These are phyloP conservation scores for Galerina sulciceps DNA, from an alignment of 768 basidiomycete species.

Conservation along the genomic window DNA sequence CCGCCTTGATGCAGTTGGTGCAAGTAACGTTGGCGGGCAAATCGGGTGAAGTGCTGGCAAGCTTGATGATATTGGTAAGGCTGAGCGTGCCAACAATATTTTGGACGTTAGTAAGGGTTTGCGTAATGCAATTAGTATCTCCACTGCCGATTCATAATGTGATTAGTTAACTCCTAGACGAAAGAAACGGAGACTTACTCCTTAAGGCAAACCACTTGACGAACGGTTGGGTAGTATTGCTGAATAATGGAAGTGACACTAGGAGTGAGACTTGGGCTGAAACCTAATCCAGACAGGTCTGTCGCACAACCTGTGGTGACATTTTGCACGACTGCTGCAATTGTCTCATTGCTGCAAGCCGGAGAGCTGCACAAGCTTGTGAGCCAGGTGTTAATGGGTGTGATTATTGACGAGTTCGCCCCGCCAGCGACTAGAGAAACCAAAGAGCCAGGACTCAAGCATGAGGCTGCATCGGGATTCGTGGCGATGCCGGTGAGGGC, in stretches of 20 bases:
- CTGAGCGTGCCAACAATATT: constrained; percentile 38
- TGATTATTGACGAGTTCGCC: constrained; percentile 44
- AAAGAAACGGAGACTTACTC: constrained; percentile 50
- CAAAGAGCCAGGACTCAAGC: constrained; percentile 54
- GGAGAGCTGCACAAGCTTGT: constrained; percentile 53
- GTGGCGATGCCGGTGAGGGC: constrained; percentile 49
- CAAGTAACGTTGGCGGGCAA: constrained; percentile 47
- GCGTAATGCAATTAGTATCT: constrained; percentile 54
- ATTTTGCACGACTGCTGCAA: constrained; percentile 57
- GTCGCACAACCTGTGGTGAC: constrained; percentile 50
- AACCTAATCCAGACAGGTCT: constrained; percentile 37
- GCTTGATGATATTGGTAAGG: constrained; percentile 30
- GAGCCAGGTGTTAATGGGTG: constrained; percentile 64
- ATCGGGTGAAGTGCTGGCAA: constrained; percentile 16
- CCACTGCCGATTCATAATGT: constrained; percentile 29
- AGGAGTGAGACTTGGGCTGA: constrained; percentile 24
- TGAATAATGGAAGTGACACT: constrained; percentile 46
- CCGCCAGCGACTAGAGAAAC: constrained; percentile 39
- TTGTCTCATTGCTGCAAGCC: constrained; percentile 62
- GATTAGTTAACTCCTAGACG: neutral
- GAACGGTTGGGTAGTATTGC: constrained; percentile 56
- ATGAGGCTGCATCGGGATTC: constrained; percentile 47
- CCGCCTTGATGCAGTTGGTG: constrained; percentile 56
- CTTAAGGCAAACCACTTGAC: constrained; percentile 63
- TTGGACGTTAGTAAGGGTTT: constrained; percentile 60